Percentiles rank a stretch among this genome's conserved stretches.
Evolutionary conservation across 306 rosid species (phyloP).

Genomic region (Quercus alba): DNA sequence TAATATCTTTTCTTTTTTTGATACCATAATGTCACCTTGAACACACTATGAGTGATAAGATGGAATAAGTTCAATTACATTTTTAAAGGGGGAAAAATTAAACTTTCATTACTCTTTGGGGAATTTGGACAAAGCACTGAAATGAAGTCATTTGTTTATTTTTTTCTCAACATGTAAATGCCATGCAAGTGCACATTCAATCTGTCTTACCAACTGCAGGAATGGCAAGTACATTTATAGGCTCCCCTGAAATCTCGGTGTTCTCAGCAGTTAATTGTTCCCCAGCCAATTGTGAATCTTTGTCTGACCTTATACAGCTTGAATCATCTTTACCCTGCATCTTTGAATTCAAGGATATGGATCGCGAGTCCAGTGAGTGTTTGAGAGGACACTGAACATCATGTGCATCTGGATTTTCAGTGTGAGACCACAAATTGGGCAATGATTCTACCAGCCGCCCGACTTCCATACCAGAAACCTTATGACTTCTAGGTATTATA

Average conservation of each 20-base stretch:
- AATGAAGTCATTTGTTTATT: no score
- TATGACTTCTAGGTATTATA: constrained; percentile 35
- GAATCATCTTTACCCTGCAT: constrained; percentile 35
- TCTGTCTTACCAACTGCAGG: constrained; percentile 52
- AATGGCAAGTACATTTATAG: constrained; percentile 25
- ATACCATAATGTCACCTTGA: neutral
- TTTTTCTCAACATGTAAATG: constrained; percentile 1
- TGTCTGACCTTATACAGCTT: constrained; percentile 25
- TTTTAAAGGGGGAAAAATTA: neutral
- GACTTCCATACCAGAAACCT: constrained; percentile 32
- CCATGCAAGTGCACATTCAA: constrained; percentile 5
- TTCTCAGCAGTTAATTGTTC: constrained; percentile 29
- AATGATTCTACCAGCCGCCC: constrained; percentile 48
- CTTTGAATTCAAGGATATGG: constrained; percentile 27
- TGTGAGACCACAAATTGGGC: constrained; percentile 48
- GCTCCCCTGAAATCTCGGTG: constrained; percentile 36
- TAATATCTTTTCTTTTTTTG: neutral
- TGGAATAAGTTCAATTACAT: neutral
- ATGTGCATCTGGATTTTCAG: constrained; percentile 18
- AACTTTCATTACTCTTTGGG: no score
- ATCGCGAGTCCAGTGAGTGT: constrained; percentile 59
- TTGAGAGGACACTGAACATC: constrained; percentile 38
- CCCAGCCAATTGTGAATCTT: constrained; percentile 31
- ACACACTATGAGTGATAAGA: neutral
- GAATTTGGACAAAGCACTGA: no score